Evolutionary conservation across 177 flowering plant genomes (phyloP).

Genomic region (Telopea speciosissima): DNA sequence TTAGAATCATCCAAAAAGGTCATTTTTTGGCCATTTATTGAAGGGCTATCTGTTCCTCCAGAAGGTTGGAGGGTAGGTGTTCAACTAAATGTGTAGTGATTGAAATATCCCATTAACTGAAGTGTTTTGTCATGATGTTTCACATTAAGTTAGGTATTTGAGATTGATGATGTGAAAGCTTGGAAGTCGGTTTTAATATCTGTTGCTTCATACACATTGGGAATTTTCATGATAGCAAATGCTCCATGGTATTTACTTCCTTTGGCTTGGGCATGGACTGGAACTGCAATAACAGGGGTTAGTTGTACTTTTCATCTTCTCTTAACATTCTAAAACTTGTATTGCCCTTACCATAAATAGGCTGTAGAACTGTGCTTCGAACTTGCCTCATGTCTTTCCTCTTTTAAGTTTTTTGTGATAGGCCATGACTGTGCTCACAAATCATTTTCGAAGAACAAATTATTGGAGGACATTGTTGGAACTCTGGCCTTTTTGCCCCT

Average conservation of each 20-base stretch:
- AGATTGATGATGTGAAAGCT: slow-evolving; percentile 77
- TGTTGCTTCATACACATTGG: slow-evolving; percentile 67
- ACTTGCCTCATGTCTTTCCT: slow-evolving; percentile 6
- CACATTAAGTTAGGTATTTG: slow-evolving; percentile 53
- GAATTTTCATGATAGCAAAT: slow-evolving; percentile 75
- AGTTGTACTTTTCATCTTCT: too few relatives aligned
- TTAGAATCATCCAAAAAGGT: background rate
- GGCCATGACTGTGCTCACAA: slow-evolving; percentile 99
- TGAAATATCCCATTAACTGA: too few relatives aligned
- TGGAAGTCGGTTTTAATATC: slow-evolving; percentile 76
- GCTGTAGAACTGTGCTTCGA: background rate
- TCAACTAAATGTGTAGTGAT: too few relatives aligned
- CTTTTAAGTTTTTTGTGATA: slow-evolving; percentile 79
- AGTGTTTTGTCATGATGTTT: too few relatives aligned
- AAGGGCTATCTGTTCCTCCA: too few relatives aligned
- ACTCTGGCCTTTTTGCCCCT: slow-evolving; percentile 89
- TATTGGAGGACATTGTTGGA: slow-evolving; percentile 91
- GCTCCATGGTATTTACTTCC: slow-evolving; percentile 98
- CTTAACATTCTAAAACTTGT: background rate
- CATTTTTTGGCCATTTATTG: too few relatives aligned
- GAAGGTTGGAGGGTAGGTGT: too few relatives aligned
- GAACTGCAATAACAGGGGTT: slow-evolving; percentile 95
- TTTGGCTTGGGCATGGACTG: slow-evolving; percentile 98
- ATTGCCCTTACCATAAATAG: background rate
- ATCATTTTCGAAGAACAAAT: slow-evolving; percentile 78